These are phyloP conservation scores for Trametopsis cervina DNA, from an alignment of 768 basidiomycete species.

Conservation along the genomic window DNA sequence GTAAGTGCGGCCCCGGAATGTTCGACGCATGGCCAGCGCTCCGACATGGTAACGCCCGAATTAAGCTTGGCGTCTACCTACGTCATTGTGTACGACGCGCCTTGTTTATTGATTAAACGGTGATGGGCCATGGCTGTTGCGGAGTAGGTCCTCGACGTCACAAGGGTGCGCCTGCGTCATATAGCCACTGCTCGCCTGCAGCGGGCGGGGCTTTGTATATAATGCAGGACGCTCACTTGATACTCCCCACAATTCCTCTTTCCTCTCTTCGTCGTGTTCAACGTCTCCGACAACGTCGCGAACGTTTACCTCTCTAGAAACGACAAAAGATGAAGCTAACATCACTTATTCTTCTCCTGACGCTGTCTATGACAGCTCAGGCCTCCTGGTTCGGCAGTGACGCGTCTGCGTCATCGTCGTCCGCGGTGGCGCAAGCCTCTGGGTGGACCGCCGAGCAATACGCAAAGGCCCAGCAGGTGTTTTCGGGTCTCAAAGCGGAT, in stretches of 20 bases:
- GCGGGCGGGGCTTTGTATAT: neutral
- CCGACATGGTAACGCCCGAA: too few relatives aligned
- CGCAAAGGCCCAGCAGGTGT: conserved; percentile 53
- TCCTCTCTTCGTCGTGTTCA: neutral
- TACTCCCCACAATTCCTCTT: conserved; percentile 1
- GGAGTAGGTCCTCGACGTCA: conserved; percentile 1
- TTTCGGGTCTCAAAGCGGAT: conserved; percentile 49
- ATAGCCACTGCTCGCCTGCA: neutral
- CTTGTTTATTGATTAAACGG: too few relatives aligned
- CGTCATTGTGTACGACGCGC: too few relatives aligned
- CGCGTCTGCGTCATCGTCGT: conserved; percentile 10
- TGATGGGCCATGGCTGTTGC: neutral
- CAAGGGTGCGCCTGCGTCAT: neutral
- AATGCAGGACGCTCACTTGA: neutral
- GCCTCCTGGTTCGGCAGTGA: conserved; percentile 25
- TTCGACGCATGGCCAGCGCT: too few relatives aligned
- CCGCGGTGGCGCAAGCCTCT: conserved; percentile 15
- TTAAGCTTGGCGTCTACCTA: too few relatives aligned
- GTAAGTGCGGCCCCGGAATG: too few relatives aligned
- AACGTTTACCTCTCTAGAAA: neutral
- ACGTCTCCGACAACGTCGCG: conserved; percentile 1
- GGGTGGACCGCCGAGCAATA: conserved; percentile 62
- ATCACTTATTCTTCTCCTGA: conserved; percentile 7
- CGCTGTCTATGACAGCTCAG: conserved; percentile 19
- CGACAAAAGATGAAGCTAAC: conserved; percentile 4